Conservation (phyloP, 306 rosid genomes). For the Medicago ruthenica region DNA sequence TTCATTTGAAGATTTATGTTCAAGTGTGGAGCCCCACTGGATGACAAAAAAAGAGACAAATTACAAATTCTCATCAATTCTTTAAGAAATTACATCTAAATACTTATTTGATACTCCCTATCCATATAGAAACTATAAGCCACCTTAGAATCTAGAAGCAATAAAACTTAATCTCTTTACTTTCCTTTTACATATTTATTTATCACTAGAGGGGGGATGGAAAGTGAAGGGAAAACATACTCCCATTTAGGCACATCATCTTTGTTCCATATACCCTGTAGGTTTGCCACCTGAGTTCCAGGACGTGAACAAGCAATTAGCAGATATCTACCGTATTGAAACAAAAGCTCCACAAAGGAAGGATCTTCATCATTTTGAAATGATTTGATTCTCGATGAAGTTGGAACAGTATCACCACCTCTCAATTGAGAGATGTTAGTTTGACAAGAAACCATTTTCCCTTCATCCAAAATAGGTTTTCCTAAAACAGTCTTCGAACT, state of each 20-base stretch:
- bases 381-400: conserved; percentile 83
- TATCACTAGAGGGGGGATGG: conserved; percentile 13
- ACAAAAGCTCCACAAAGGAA: conserved; percentile 85
- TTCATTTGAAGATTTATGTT: conserved; percentile 96
- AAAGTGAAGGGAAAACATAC: conserved; percentile 55
- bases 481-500: conserved; percentile 53
- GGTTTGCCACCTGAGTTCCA: conserved; percentile 84
- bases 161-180: not conserved
- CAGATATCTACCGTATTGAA: conserved; percentile 92
- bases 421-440: conserved; percentile 44
- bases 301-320: conserved; percentile 87
- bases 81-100: conserved; percentile 27
- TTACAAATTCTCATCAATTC: conserved; percentile 40
- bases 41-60: conserved; percentile 34
- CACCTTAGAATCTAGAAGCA: conserved; percentile 25
- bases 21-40: conserved; percentile 91
- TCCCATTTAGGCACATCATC: conserved; percentile 85
- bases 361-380: conserved; percentile 91
- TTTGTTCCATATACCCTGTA: conserved; percentile 96
- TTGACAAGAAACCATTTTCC: too few relatives aligned
- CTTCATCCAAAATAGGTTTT: conserved; percentile 5
- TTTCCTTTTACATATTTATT: not conserved
- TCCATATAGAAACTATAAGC: conserved; percentile 29
- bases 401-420: conserved; percentile 58
- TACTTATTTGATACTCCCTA: conserved; percentile 27